Conservation (phyloP, 257 asterid species). For the Gentiana dahurica region DNA sequence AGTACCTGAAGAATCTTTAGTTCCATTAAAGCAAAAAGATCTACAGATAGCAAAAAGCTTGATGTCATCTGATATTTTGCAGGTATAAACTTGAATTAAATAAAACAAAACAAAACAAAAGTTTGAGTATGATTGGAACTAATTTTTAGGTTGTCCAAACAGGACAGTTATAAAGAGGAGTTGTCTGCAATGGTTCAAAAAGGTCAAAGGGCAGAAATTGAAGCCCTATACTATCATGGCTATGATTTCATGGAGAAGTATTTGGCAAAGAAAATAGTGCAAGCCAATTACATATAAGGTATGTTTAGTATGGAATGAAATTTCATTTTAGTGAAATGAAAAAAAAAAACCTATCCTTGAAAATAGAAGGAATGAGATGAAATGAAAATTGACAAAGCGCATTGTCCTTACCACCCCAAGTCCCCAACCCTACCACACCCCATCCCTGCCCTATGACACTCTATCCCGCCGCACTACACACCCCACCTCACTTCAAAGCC, state of each 20-base stretch:
- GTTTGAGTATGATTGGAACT: too few species aligned
- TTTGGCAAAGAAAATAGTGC: constrained; percentile 75
- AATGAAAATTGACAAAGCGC: too few species aligned
- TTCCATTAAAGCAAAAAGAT: constrained; percentile 58
- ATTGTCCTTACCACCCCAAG: too few species aligned
- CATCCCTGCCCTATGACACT: too few species aligned
- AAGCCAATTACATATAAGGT: constrained; percentile 32
- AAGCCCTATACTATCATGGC: constrained; percentile 84
- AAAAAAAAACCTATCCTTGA: too few species aligned
- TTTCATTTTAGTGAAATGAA: too few species aligned
- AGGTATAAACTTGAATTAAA: constrained; percentile 24
- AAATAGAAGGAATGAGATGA: too few species aligned
- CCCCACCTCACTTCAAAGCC: too few species aligned
- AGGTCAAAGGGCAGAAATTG: constrained; percentile 73
- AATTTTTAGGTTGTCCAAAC: constrained; percentile 1
- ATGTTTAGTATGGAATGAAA: too few species aligned
- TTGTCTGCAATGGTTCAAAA: constrained; percentile 53
- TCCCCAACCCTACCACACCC: too few species aligned
- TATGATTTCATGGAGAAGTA: constrained; percentile 60
- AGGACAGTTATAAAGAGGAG: constrained; percentile 86
- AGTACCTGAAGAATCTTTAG: constrained; percentile 61
- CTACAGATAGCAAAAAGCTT: constrained; percentile 74
- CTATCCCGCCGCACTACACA: too few species aligned
- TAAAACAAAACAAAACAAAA: too few species aligned
- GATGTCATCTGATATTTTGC: constrained; percentile 52